Evolutionary conservation across 495 filamentous ascomycete genomes (phyloP).

Genomic region (Annulohypoxylon moriforme): DNA sequence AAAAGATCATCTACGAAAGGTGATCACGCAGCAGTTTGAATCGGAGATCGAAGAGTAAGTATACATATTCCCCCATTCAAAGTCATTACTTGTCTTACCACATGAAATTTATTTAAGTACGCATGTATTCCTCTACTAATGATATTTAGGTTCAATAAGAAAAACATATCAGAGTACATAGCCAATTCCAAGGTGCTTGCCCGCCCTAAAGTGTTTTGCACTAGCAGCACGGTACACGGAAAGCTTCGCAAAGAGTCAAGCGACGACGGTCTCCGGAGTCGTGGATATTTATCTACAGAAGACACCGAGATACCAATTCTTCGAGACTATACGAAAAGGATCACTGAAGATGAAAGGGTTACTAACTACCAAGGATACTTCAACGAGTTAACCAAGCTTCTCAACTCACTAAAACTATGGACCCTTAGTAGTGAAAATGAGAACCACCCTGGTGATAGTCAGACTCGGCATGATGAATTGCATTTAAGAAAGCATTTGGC

Average conservation of each 20-base stretch:
- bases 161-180: not conserved
- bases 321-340: constrained; percentile 68
- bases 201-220: constrained; percentile 70
- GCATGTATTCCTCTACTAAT: not conserved
- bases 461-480: constrained; percentile 55
- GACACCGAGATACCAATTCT: constrained; percentile 69
- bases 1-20: constrained; percentile 66
- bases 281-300: constrained; percentile 50
- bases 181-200: not conserved
- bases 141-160: constrained; percentile 28
- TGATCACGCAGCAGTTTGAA: constrained; percentile 71
- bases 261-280: constrained; percentile 50
- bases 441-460: constrained; percentile 54
- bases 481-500: constrained; percentile 56
- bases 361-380: constrained; percentile 52
- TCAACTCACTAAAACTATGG: constrained; percentile 72
- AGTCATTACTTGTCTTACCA: not conserved
- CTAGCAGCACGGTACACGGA: constrained; percentile 70
- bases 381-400: constrained; percentile 62
- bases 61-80: not conserved
- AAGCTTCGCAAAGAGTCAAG: constrained; percentile 66
- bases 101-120: not conserved
- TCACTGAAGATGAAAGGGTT: constrained; percentile 61
- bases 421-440: constrained; percentile 59
- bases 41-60: constrained; percentile 64